phyloP scores from a whole-genome alignment of 805 yeast genomes.

The Tetrapisispora nanseiensis region DNA sequence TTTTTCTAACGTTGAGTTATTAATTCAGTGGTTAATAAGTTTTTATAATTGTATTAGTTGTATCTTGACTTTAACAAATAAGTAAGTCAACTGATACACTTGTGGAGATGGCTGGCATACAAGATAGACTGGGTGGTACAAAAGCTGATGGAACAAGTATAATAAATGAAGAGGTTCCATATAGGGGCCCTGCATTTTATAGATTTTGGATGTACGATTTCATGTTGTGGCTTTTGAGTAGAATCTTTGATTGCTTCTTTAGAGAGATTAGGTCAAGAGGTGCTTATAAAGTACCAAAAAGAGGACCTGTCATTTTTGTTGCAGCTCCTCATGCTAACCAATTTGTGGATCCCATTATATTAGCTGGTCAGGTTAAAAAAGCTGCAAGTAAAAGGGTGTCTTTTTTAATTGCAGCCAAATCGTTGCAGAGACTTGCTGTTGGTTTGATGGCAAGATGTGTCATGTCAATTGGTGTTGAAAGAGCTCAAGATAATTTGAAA shows the following conservation, averaged over 20 bases:
- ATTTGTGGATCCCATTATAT: constrained; percentile 67
- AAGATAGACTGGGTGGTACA: background rate
- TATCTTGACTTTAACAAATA: too few species aligned
- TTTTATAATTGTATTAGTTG: too few species aligned
- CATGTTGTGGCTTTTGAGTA: constrained; percentile 39
- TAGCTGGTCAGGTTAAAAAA: constrained; percentile 70
- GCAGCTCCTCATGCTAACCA: constrained; percentile 98
- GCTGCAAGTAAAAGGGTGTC: constrained; percentile 61
- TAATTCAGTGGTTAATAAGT: too few species aligned
- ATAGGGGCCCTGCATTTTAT: constrained; percentile 32
- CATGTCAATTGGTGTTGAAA: constrained; percentile 78
- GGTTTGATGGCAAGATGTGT: constrained; percentile 71
- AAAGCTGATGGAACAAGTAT: background rate
- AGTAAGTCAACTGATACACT: too few species aligned
- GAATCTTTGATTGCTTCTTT: constrained; percentile 60
- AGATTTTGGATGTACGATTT: constrained; percentile 41
- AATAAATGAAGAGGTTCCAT: constrained; percentile 8
- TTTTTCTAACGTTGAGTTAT: too few species aligned
- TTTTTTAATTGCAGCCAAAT: constrained; percentile 77
- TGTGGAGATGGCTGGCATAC: too few species aligned
- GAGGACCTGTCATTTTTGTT: constrained; percentile 84
- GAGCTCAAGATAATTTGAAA: constrained; percentile 80
- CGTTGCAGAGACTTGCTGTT: constrained; percentile 54
- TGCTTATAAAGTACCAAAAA: constrained; percentile 56
- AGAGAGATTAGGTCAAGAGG: constrained; percentile 86